Evolutionary conservation across 345 rosid species (phyloP), one percentile per base, ranked within the genome.

Genomic region (Heritiera littoralis): DNA sequence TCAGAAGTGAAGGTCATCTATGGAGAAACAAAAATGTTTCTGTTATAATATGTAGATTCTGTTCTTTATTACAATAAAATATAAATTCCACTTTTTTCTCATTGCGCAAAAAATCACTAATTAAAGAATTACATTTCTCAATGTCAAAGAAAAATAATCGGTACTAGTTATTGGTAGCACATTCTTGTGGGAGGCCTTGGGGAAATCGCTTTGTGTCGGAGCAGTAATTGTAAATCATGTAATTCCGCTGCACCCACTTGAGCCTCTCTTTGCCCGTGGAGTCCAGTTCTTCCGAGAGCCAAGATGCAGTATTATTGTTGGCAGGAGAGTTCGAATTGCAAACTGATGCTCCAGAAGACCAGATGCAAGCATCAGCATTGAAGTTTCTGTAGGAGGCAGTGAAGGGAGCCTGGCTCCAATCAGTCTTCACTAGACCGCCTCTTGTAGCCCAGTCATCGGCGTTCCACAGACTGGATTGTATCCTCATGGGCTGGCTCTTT

Each of bases 381-480:
- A 91, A 91, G 67, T 84, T 88, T 66, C 87, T 85, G 81, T 86
- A 91, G 18, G 87, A 88, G 60, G 97, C 90, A 8, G 83, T 81
- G 85, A 91, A 90, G 1, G 95, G 97, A 14, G 95, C 92, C 48
- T 80, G 78, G 10, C 80, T 66, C 94, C 94, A 90, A 45, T 89
- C 90, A 1, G 79, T 89, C 87, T 91, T 90, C 17, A 89, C 85
- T 32, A 63, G 80, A 1, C 92, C 93, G 0, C 95, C 95, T n/a
- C 87, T 86, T 7, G 94, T 91, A 1, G 94, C 93, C 94, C 91
- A 89, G 58, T 90, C 86, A 74, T 91, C 97, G 0, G 93, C 97
- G 83, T 91, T 87, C 93, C 95, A 91, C 0, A 92, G 76, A 63
- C 90, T 89, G 0, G 91, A 89, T 78, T 89, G 82, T 1, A 91